Evolutionary conservation across 176 grass and related monocot species (phyloP).

Genomic region (Bolboschoenus planiculmis): DNA sequence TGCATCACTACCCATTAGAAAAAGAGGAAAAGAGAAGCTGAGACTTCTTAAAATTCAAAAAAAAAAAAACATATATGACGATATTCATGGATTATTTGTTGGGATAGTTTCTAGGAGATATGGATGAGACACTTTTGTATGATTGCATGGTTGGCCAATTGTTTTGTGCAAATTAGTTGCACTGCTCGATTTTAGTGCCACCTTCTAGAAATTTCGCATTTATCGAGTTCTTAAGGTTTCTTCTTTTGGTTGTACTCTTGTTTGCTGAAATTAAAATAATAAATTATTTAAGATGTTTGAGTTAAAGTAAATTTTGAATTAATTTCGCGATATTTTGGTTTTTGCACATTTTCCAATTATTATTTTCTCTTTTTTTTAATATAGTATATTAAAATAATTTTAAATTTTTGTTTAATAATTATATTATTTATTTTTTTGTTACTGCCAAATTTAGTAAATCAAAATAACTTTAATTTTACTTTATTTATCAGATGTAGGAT

Average conservation of each 20-base stretch:
- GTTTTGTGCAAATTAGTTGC: not conserved
- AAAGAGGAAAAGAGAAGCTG: not conserved
- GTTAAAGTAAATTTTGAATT: not conserved
- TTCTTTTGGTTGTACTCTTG: not conserved
- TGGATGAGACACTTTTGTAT: not conserved
- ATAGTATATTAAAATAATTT: too few relatives aligned
- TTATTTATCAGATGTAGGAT: too few relatives aligned
- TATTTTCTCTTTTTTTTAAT: too few relatives aligned
- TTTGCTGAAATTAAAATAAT: not conserved
- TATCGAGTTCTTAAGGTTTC: not conserved
- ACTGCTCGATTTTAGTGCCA: not conserved
- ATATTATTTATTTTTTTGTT: too few relatives aligned
- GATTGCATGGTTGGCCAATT: not conserved
- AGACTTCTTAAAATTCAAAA: not conserved
- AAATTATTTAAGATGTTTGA: not conserved
- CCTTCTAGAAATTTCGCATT: conserved; percentile 1
- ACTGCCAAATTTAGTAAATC: too few relatives aligned
- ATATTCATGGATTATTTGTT: not conserved
- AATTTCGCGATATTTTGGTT: not conserved
- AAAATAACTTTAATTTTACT: too few relatives aligned
- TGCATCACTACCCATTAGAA: too few relatives aligned
- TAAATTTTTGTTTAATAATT: too few relatives aligned
- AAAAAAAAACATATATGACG: not conserved
- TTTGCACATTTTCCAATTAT: too few relatives aligned
- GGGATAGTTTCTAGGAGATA: not conserved